Percentiles rank a stretch among this genome's conserved stretches.
These are phyloP conservation scores for Pestalotiopsis sp. DNA, from an alignment of 2,329 filamentous ascomycete genomes.

Conservation along the genomic window DNA sequence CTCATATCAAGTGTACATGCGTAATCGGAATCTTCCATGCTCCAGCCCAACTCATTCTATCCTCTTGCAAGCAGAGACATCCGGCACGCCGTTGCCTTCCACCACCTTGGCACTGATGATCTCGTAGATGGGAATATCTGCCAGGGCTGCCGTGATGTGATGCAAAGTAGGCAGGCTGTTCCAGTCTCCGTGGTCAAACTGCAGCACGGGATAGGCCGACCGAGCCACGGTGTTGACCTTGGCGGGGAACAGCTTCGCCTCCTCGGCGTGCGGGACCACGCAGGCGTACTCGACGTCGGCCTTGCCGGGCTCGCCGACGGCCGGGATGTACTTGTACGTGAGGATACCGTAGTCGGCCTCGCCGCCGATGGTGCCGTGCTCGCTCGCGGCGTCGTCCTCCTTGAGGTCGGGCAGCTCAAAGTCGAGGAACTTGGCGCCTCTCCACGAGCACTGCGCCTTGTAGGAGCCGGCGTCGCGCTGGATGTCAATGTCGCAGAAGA, in stretches of 20 bases:
- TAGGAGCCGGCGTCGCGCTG: slow-evolving; percentile 33
- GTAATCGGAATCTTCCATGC: background rate
- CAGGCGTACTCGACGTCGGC: slow-evolving; percentile 57
- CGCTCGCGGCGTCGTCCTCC: slow-evolving; percentile 24
- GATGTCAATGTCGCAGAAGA: slow-evolving; percentile 54
- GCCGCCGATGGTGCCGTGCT: slow-evolving; percentile 24
- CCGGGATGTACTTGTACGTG: slow-evolving; percentile 60
- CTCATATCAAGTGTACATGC: too few species aligned
- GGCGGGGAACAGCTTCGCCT: slow-evolving; percentile 31
- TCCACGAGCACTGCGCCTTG: slow-evolving; percentile 42
- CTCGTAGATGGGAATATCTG: slow-evolving; percentile 59
- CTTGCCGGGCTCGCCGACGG: slow-evolving; percentile 51
- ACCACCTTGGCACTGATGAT: slow-evolving; percentile 58
- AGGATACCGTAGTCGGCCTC: slow-evolving; percentile 49
- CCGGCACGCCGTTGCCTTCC: slow-evolving; percentile 54
- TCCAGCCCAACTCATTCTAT: slow-evolving; percentile 16
- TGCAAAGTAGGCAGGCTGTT: slow-evolving; percentile 61
- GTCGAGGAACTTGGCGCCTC: slow-evolving; percentile 41
- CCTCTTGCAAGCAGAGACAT: slow-evolving; percentile 36
- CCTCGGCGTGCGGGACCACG: slow-evolving; percentile 38
- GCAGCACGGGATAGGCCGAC: slow-evolving; percentile 44
- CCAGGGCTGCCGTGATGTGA: slow-evolving; percentile 54
- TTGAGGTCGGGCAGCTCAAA: slow-evolving; percentile 38
- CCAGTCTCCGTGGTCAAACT: slow-evolving; percentile 53
- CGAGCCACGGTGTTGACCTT: slow-evolving; percentile 35